phyloP scores from a whole-genome alignment of 1,284 basidiomycete species.

The Fomes fomentarius region DNA sequence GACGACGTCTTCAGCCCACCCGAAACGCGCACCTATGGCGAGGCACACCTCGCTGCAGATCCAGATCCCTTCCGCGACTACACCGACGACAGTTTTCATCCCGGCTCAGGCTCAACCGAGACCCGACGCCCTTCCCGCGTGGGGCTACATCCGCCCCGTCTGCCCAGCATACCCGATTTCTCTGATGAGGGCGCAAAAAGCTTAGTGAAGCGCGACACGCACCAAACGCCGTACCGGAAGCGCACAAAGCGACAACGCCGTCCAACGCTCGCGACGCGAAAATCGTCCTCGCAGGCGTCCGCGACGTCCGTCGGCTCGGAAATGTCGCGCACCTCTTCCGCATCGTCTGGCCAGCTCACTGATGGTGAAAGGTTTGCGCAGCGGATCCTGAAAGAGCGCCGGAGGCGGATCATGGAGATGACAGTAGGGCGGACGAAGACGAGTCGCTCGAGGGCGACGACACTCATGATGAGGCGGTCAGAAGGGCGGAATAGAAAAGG shows the following conservation, averaged over 20 bases:
- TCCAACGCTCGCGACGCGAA: constrained; percentile 28
- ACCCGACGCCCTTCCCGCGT: constrained; percentile 18
- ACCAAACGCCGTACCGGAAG: constrained; percentile 11
- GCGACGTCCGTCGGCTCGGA: constrained; percentile 37
- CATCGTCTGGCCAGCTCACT: constrained; percentile 30
- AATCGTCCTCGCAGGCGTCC: constrained; percentile 38
- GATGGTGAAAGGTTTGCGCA: constrained; percentile 40
- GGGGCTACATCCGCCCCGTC: constrained; percentile 20
- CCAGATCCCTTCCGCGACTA: too few relatives aligned
- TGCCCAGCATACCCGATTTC: constrained; percentile 27
- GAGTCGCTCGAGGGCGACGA: constrained; percentile 15
- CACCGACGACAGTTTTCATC: constrained; percentile 4
- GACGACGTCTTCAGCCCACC: constrained; percentile 12
- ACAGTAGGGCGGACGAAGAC: constrained; percentile 15
- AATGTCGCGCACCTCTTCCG: constrained; percentile 33
- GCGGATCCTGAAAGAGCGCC: constrained; percentile 39
- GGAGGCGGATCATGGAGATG: constrained; percentile 31
- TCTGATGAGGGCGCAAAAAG: constrained; percentile 18
- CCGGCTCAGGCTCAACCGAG: constrained; percentile 36
- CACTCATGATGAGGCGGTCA: constrained; percentile 13
- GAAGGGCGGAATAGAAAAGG: background rate
- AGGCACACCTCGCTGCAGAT: background rate
- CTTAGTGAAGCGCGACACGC: background rate
- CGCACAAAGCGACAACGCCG: constrained; percentile 23
- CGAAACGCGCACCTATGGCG: background rate